Base-by-base conservation (phyloP, 805 yeast species). In the Wickerhamiella shivajii region DNA sequence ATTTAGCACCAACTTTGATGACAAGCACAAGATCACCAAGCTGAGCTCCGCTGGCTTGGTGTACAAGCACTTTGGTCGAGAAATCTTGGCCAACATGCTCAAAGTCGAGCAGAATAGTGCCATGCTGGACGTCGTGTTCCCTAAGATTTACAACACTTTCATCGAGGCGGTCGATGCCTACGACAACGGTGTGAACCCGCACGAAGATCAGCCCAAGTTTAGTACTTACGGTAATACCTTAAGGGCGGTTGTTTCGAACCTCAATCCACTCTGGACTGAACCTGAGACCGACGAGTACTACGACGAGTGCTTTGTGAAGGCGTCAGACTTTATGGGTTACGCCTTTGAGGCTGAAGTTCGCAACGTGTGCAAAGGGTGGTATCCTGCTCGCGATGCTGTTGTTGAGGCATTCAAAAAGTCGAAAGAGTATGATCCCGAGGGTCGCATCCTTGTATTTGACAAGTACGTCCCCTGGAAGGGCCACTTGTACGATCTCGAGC, bases 391-490 rank as follows among this genome's bases (percentile, higher is more conserved):
- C 50, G 62, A 66, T 33, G 60, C 77, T 27, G 97, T 90, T 18
- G 66, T 65, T 41, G 56, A 62, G n/a, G 87, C 94, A 0, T 68
- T 84, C 44, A 60, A 60, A 3, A 44, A 46, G n/a, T 68, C 96
- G 49, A 58, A 58, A 32, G 56, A 70, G 17, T 69, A 69, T 34
- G 81, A 83, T 48, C 41, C 57, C 36, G 66, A 77, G 16, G 95
- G 95, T 25, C 70, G 75, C 41, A 74, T 87, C 27, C 46, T 90
- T 8, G 66, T 79, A 3, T 64, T 90, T 40, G 72, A 69, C n/a
- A 67, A 68, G 40, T 81, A 77, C 52, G 78, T 81, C 34, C 93
- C 94, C 29, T 90, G 98, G 98, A 85, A 84, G 55, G 95, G 83
- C 51, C 97, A 90, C 53, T 62, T 87, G 31, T 81, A 71, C 53